Base-by-base conservation (phyloP, 176 grass and related monocot genomes). In the Triticum urartu region DNA sequence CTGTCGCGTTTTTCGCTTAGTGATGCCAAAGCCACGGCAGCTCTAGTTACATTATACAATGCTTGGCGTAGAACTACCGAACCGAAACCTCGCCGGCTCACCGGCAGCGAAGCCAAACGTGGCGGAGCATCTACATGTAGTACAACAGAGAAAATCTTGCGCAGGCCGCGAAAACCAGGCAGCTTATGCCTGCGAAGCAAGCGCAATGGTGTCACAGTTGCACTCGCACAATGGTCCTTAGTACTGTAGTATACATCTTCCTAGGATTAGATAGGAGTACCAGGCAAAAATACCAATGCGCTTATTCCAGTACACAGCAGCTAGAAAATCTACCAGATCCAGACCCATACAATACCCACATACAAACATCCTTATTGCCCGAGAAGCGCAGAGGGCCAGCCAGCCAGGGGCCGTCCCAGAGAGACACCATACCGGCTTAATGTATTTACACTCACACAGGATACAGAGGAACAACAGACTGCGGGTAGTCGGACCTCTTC, bases 401-500 rank as follows among this genome's bases (percentile, higher is more conserved):
- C 58, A 69, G 75, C 40, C 40, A 43, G 65, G 45, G 45, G 3
- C 72, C 30, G 9, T 5, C 28, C 22, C 39, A 72, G 72, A 25
- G 64, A 79, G 65, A 47, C 20, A 54, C 14, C 50, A 15, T 12
- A 86, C 83, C 12, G 7, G 73, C 77, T 87, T 87, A 69, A 77
- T 64, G 68, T 89, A 91, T 93, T 85, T 97, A 92, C 91, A 90
- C 43, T 97, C 87, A 95, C 67, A 81, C 86, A 68, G 88, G 90
- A 92, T 92, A 86, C 79, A 98, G 81, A 58, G 91, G 91, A 54
- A 95, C 64, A 70, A 94, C 93, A 40, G 52, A 95, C 39, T 86
- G 86, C 6, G 93, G 96, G 85, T 33, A 90, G 76, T 95, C 93
- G 48, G 42, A 86, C 86, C 96, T 98, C 82, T 84, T 90, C 40